These are phyloP conservation scores for Alternaria atra DNA, from an alignment of 2,329 filamentous ascomycete species.

Conservation along the genomic window DNA sequence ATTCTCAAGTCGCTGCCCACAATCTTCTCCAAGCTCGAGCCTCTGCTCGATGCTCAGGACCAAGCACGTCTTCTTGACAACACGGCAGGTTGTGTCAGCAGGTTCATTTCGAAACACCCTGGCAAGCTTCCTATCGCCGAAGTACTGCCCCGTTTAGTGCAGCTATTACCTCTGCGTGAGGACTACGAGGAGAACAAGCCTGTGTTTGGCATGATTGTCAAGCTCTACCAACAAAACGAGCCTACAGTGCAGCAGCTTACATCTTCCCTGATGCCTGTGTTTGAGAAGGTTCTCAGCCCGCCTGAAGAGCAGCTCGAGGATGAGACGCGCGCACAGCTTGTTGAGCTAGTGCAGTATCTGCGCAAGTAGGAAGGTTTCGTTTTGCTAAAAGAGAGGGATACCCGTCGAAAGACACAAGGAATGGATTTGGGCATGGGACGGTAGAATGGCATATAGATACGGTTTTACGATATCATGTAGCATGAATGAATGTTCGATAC, in stretches of 20 bases:
- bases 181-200: conserved; percentile 98
- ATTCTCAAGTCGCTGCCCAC: conserved; percentile 78
- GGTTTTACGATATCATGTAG: conserved; percentile 32
- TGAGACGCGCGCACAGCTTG: conserved; percentile 72
- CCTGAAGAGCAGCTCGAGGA: conserved; percentile 79
- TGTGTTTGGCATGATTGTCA: conserved; percentile 88
- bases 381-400: conserved; percentile 31
- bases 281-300: conserved; percentile 75
- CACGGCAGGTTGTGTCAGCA: conserved; percentile 86
- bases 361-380: conserved; percentile 46
- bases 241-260: conserved; percentile 75
- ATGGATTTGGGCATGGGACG: conserved; percentile 24
- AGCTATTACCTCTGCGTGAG: conserved; percentile 84
- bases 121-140: conserved; percentile 81
- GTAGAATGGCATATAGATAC: conserved; percentile 26
- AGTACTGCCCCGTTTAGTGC: conserved; percentile 81
- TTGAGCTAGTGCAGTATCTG: conserved; percentile 68
- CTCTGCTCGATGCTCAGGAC: conserved; percentile 78
- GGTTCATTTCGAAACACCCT: conserved; percentile 92
- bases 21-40: conserved; percentile 87
- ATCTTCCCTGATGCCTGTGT: conserved; percentile 72
- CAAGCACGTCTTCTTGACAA: conserved; percentile 90
- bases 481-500: conserved; percentile 25
- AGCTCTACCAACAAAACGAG: conserved; percentile 79
- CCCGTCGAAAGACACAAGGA: conserved; percentile 39